Base-by-base conservation (phyloP, 192 early-diverging fungal genomes). In the Obelidium mucronatum region DNA sequence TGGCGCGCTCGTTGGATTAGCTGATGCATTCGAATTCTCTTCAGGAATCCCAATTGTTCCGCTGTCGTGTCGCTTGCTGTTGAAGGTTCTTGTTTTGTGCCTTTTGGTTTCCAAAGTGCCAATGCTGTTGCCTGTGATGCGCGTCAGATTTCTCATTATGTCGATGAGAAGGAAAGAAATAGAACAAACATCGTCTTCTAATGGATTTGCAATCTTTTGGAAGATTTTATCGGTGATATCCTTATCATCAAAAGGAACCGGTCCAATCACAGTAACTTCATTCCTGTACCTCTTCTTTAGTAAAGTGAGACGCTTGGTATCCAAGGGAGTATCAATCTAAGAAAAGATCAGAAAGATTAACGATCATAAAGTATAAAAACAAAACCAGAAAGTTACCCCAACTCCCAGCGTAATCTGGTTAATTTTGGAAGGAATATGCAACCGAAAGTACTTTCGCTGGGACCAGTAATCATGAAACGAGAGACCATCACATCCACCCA, bases 11-110 rank as follows among this genome's bases (percentile, higher is more conserved):
- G 67, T 34, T 75, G 79, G 22, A 89, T 74, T 19, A 89, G 66
- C 40, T 87, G 84, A 58, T 86, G 78, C 28, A 66, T 81, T 36
- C 87, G 77, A 26, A 89, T 77, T 26, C 87, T 80, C 35, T 86
- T 88, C 17, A 89, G 60, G 63, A 87, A 86, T 4, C 75, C 48
- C 0, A 67, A 11, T 17, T 36, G 26, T 42, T 68, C 40, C 22
- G 69, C 4, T 3, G 11, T 24, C 6, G 15, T 36, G 69, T 3
- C 6, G 33, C 31, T 13, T 6, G 3, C 19, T 37, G 53, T 22
- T 3, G 69, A 11, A n/a, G n/a, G n/a, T n/a, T n/a, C n/a, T 19
- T 71, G 22, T n/a, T 56, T 64, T 13, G 13, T 24, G 5, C 15
- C 34, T 56, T 71, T 71, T 56, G 69, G 69, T 58, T 71, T 71